Evolutionary conservation across 2,329 filamentous ascomycete species (phyloP), one percentile per base, ranked within the genome.

Genomic region (Fusarium siculi): DNA sequence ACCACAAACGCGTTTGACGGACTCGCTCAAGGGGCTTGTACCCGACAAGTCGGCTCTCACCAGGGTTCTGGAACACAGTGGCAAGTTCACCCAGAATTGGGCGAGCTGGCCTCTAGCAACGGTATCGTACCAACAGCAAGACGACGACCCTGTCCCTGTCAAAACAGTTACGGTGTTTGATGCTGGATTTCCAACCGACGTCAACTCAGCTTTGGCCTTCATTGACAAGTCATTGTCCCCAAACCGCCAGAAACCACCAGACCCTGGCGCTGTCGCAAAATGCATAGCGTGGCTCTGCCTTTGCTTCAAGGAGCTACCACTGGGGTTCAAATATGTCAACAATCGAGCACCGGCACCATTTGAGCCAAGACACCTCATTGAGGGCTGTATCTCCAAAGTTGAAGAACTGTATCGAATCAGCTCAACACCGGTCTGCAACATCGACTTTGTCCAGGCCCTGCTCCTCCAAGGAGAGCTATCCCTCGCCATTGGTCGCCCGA

Each of bases 71-170:
- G 9, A 57, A 10, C 42, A 73, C 10, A 58, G 66, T 2, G 30
- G 34, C 12, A 34, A 28, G 78, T 80, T 39, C 46, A 43, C 50
- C 3, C 36, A 64, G 21, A 37, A 21, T 78, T 83, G 68, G 67
- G 40, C 32, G 18, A 34, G 49, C 46, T 74, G 62, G 61, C 70
- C 70, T 9, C 63, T 73, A 10, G 44, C 49, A 39, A 50, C 47
- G 2, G 19, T 39, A 4, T 21, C 21, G 21, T 25, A n/a, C 19
- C 37, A 21, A 11, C 25, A 44, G 40, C 34, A 28, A 28, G 50
- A 42, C 2, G 8, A 19, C 25, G 25, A 44, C 9, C 4, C 7
- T 11, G 5, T 10, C 8, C 14, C 14, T 44, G 37, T 21, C 16
- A 9, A 28, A 19, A 19, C 28, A 25, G 50, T 44, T 4, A 57